phyloP scores from a whole-genome alignment of 306 rosid genomes.

The Comarum palustre region DNA sequence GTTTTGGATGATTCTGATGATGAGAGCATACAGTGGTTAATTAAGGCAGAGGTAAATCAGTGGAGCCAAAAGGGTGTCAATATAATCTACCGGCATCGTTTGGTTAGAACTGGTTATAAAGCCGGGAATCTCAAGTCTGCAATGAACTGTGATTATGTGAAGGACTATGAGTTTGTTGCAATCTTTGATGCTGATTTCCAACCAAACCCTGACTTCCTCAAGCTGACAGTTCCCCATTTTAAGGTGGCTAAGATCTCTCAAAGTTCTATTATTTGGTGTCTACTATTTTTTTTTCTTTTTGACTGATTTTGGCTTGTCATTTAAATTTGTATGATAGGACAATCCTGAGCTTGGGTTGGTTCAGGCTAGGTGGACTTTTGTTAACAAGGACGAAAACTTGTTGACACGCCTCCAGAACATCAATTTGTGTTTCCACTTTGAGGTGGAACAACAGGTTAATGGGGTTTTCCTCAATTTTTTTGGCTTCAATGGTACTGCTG shows the following conservation, averaged over 20 bases:
- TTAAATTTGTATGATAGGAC: conserved; percentile 32
- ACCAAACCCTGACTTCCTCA: conserved; percentile 62
- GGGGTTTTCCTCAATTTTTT: conserved; percentile 66
- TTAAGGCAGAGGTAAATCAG: conserved; percentile 56
- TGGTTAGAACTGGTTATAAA: conserved; percentile 63
- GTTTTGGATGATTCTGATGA: conserved; percentile 77
- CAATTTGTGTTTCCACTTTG: conserved; percentile 74
- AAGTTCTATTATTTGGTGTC: neutral
- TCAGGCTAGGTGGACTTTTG: conserved; percentile 79
- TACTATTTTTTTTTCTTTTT: conserved; percentile 11
- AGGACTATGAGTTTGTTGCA: conserved; percentile 66
- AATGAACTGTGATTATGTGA: conserved; percentile 62
- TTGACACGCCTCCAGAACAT: conserved; percentile 66
- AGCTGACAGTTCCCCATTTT: conserved; percentile 63
- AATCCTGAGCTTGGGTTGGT: conserved; percentile 66
- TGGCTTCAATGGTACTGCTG: conserved; percentile 82
- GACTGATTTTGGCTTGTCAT: conserved; percentile 20
- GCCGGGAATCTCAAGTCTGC: conserved; percentile 85
- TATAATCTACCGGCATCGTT: conserved; percentile 61
- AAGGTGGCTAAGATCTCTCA: conserved; percentile 36
- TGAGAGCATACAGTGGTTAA: conserved; percentile 57
- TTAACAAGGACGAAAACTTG: conserved; percentile 72
- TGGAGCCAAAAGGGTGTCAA: conserved; percentile 65
- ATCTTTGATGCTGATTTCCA: conserved; percentile 80
- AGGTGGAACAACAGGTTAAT: conserved; percentile 80